Conservation (phyloP, 2,329 filamentous ascomycete species). For the Aspergillus sergii region DNA sequence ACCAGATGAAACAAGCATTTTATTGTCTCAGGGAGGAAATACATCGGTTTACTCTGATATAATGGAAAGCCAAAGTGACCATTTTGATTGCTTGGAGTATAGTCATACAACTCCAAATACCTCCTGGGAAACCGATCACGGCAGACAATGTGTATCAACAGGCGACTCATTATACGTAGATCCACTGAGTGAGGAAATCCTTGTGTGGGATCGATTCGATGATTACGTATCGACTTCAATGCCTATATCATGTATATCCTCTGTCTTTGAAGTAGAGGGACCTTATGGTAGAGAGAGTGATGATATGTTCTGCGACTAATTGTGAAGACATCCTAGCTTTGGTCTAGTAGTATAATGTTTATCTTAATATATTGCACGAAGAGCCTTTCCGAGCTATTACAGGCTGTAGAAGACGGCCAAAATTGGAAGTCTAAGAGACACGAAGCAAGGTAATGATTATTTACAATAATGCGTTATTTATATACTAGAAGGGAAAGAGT, state of each 20-base stretch:
- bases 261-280: neutral
- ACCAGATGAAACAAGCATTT: neutral
- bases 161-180: neutral
- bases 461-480: neutral
- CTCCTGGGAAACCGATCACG: neutral
- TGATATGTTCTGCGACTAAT: slow-evolving; percentile 14
- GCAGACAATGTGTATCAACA: neutral
- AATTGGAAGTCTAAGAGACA: neutral
- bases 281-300: neutral
- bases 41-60: neutral
- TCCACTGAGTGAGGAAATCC: slow-evolving; percentile 4
- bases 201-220: slow-evolving; percentile 2
- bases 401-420: neutral
- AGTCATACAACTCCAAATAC: neutral
- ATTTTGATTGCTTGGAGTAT: neutral
- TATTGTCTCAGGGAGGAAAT: slow-evolving; percentile 9
- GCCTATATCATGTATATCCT: neutral
- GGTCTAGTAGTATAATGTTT: neutral
- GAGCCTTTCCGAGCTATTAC: neutral
- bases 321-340: neutral
- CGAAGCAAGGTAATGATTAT: neutral
- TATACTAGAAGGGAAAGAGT: neutral
- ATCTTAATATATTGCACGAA: neutral
- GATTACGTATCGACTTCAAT: neutral
- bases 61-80: neutral